Percentiles rank a stretch among this genome's conserved stretches.
Evolutionary conservation across 2,329 filamentous ascomycete species (phyloP).

Genomic region (Bimuria novae-zelandiae): DNA sequence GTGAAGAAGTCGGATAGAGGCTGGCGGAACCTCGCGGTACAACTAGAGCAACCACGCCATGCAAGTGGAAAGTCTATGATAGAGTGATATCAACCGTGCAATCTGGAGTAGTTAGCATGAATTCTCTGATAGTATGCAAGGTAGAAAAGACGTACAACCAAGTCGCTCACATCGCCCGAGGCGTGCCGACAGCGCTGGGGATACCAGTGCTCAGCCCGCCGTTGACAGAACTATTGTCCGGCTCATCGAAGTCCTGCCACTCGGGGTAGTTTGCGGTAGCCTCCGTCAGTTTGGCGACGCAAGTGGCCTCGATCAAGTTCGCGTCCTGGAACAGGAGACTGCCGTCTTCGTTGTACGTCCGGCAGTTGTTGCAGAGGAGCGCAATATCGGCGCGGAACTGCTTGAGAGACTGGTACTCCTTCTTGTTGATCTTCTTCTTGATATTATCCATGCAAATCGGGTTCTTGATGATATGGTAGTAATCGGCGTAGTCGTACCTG

Average conservation of each 20-base stretch:
- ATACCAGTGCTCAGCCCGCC: conserved; percentile 50
- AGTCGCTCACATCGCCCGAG: conserved; percentile 20
- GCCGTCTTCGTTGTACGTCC: conserved; percentile 95
- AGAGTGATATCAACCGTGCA: conserved; percentile 4
- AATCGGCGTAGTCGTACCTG: conserved; percentile 88
- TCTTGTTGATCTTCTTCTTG: conserved; percentile 91
- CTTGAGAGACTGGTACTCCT: conserved; percentile 82
- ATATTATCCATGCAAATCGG: conserved; percentile 98
- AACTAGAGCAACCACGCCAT: neutral
- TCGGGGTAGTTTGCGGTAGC: conserved; percentile 61
- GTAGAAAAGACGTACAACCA: conserved; percentile 7
- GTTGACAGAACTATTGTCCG: conserved; percentile 55
- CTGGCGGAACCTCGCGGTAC: too few species aligned
- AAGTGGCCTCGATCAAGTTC: conserved; percentile 77
- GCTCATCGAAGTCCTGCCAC: conserved; percentile 62
- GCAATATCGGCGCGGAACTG: conserved; percentile 84
- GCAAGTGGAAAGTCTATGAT: conserved; percentile 6
- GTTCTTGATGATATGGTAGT: conserved; percentile 89
- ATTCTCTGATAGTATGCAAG: neutral
- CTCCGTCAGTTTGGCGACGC: conserved; percentile 58
- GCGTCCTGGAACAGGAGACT: conserved; percentile 92
- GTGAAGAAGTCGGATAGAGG: neutral
- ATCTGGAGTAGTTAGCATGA: conserved; percentile 1
- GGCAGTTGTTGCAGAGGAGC: conserved; percentile 85
- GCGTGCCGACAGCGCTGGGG: conserved; percentile 39